Percentiles rank a stretch among this genome's conserved stretches.
Conservation (phyloP, 2,329 filamentous ascomycete species). For the Sporothrix dimorphospora region DNA sequence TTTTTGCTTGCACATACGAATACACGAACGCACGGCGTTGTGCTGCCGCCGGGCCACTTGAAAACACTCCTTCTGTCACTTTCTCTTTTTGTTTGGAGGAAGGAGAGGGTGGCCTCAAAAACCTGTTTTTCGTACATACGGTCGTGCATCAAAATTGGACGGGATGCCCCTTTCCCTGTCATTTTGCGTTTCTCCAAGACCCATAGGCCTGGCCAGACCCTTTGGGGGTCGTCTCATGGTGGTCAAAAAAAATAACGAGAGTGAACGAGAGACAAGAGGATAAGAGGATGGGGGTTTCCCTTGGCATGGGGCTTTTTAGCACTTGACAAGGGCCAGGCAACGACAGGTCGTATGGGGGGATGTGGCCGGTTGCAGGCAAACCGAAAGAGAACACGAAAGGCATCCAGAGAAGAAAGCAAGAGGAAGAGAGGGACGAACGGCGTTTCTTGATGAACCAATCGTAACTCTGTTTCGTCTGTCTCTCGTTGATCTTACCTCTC, state of each 20-base stretch:
- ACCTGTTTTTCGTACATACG: constrained; percentile 29
- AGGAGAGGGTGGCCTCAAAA: background rate
- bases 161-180: background rate
- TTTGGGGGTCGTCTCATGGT: background rate
- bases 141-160: constrained; percentile 15
- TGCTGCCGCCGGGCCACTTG: background rate
- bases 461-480: background rate
- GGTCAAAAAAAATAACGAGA: background rate
- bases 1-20: background rate
- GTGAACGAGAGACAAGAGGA: background rate
- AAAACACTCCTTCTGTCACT: background rate
- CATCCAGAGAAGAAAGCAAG: background rate
- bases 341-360: background rate
- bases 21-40: background rate
- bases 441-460: background rate
- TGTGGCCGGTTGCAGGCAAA: background rate
- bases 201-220: constrained; percentile 26
- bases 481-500: background rate
- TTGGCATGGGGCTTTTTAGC: background rate
- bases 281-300: background rate
- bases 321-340: background rate
- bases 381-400: background rate
- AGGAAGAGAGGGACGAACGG: background rate
- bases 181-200: background rate
- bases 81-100: background rate